phyloP scores from a whole-genome alignment of 2,329 filamentous ascomycete species.

The Aspergillus pseudonomiae region DNA sequence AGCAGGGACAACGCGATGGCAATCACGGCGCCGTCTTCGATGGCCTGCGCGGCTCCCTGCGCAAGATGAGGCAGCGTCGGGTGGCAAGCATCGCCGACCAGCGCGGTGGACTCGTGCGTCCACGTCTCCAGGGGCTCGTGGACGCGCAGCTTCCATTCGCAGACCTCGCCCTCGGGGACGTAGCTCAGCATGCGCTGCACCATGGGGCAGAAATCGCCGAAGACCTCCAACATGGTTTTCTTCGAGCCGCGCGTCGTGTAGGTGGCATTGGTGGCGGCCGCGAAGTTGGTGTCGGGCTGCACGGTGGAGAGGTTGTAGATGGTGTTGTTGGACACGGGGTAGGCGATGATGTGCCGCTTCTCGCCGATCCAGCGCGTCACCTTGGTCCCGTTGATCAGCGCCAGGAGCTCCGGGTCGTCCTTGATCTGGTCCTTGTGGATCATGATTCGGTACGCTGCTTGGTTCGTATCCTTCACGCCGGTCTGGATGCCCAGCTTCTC shows the following conservation, averaged over 20 bases:
- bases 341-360: constrained; percentile 68
- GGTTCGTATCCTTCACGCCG: constrained; percentile 52
- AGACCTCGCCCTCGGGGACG: constrained; percentile 66
- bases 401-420: constrained; percentile 55
- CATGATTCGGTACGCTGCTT: constrained; percentile 59
- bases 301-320: constrained; percentile 69
- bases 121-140: constrained; percentile 66
- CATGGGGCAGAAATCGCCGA: constrained; percentile 62
- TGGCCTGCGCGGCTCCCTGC: constrained; percentile 67
- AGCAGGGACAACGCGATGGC: constrained; percentile 54
- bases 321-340: constrained; percentile 63
- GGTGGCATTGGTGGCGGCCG: constrained; percentile 59
- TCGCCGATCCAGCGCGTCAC: constrained; percentile 69
- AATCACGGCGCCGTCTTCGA: constrained; percentile 64
- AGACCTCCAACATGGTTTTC: constrained; percentile 62
- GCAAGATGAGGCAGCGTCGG: constrained; percentile 66
- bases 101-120: constrained; percentile 56
- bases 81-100: constrained; percentile 65
- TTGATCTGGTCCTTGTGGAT: constrained; percentile 51
- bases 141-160: constrained; percentile 67
- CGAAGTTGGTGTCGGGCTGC: constrained; percentile 64
- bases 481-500: constrained; percentile 41
- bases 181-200: constrained; percentile 63
- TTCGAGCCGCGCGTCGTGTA: constrained; percentile 68
- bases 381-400: constrained; percentile 58